These are phyloP conservation scores for Russula vinacea DNA, from an alignment of 768 basidiomycete genomes.

Conservation along the genomic window DNA sequence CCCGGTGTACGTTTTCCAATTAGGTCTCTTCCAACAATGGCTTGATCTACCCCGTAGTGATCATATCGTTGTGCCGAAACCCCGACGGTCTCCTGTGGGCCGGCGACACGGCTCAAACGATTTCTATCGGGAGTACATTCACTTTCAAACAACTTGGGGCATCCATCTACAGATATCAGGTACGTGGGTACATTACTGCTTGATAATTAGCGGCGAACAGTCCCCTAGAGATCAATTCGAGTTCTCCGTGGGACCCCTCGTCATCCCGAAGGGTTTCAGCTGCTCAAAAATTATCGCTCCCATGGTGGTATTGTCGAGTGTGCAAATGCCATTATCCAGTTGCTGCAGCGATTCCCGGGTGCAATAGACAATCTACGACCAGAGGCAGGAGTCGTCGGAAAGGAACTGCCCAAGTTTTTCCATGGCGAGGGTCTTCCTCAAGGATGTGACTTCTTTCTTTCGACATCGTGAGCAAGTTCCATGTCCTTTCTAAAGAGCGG, in stretches of 20 bases:
- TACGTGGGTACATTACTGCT: slow-evolving; percentile 31
- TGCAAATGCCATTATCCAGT: slow-evolving; percentile 60
- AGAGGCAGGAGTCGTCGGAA: slow-evolving; percentile 55
- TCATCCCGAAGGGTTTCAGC: slow-evolving; percentile 48
- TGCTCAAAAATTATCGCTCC: slow-evolving; percentile 65
- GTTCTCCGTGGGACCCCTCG: slow-evolving; percentile 25
- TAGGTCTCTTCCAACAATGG: not conserved
- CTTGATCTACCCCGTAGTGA: slow-evolving; percentile 42
- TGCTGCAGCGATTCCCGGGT: slow-evolving; percentile 55
- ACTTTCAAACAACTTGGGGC: slow-evolving; percentile 69
- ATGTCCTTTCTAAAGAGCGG: not conserved
- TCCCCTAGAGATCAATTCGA: slow-evolving; percentile 3
- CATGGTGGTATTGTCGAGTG: slow-evolving; percentile 74
- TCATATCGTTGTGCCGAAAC: slow-evolving; percentile 60
- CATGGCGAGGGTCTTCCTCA: slow-evolving; percentile 40
- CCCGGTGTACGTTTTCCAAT: slow-evolving; percentile 43
- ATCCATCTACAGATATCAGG: slow-evolving; percentile 62
- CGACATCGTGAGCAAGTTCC: not conserved
- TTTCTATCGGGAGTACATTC: slow-evolving; percentile 69
- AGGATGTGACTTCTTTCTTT: slow-evolving; percentile 12
- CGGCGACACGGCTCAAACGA: slow-evolving; percentile 78
- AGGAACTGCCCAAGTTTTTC: slow-evolving; percentile 58
- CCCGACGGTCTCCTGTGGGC: slow-evolving; percentile 72
- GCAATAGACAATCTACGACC: slow-evolving; percentile 56
- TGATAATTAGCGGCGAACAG: not conserved